These are phyloP conservation scores for Phytophthora boehmeriae DNA, from an alignment of 352 stramenopile species.

Conservation along the genomic window DNA sequence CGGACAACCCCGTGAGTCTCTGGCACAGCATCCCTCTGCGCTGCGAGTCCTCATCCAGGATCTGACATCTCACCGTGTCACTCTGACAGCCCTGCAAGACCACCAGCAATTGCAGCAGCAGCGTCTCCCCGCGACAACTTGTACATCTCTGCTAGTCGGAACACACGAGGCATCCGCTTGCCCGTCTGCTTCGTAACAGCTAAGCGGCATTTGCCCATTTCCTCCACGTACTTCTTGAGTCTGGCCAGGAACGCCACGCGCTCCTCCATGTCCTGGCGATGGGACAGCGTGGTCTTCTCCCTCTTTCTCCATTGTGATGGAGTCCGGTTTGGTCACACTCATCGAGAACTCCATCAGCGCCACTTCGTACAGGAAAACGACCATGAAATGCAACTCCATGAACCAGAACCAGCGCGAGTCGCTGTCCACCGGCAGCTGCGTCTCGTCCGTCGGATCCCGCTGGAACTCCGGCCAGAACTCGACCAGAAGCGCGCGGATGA, in stretches of 20 bases:
- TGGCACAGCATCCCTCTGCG: slow-evolving; percentile 79
- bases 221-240: slow-evolving; percentile 65
- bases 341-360: slow-evolving; percentile 88
- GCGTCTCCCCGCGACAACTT: slow-evolving; percentile 76
- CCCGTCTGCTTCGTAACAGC: slow-evolving; percentile 42
- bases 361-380: slow-evolving; percentile 86
- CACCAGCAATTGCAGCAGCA: slow-evolving; percentile 82
- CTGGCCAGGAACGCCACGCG: slow-evolving; percentile 69
- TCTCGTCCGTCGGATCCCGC: slow-evolving; percentile 46
- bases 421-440: slow-evolving; percentile 38
- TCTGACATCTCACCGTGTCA: slow-evolving; percentile 83
- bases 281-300: slow-evolving; percentile 61
- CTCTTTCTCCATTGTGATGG: slow-evolving; percentile 43
- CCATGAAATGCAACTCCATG: slow-evolving; percentile 78
- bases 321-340: slow-evolving; percentile 83
- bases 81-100: slow-evolving; percentile 86
- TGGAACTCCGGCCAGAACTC: slow-evolving; percentile 78
- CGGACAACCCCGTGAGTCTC: slow-evolving; percentile 77
- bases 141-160: slow-evolving; percentile 80
- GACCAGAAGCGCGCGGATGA: slow-evolving; percentile 64
- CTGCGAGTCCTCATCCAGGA: slow-evolving; percentile 84
- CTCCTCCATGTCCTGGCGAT: slow-evolving; percentile 81
- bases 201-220: slow-evolving; percentile 60
- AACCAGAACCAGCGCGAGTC: slow-evolving; percentile 88
- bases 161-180: slow-evolving; percentile 60